A percentile compares a stretch with the other conserved stretches of the same genome.
phyloP scores from a whole-genome alignment of 768 basidiomycete species.

The Mycena chlorophos region DNA sequence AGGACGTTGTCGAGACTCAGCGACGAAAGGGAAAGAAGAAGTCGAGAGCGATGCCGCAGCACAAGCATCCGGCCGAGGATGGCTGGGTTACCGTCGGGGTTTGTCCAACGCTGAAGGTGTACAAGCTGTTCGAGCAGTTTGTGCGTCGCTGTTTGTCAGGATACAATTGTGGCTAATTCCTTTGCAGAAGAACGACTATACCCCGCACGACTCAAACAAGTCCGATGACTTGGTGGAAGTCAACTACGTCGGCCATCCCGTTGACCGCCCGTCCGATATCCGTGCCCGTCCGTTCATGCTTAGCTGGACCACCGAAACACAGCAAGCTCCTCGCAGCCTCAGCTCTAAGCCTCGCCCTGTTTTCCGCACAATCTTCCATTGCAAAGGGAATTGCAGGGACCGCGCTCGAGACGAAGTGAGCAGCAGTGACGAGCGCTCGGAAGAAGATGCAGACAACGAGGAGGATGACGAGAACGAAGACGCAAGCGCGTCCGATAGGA shows the following conservation, averaged over 20 bases:
- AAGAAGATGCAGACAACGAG: background rate
- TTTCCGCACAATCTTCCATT: constrained; percentile 2
- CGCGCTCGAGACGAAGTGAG: background rate
- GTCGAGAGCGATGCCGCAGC: too few species aligned
- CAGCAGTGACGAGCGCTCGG: background rate
- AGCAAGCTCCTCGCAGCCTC: background rate
- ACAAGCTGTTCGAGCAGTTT: too few species aligned
- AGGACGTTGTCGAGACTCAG: too few species aligned
- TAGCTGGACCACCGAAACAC: constrained; percentile 6
- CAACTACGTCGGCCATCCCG: constrained; percentile 4
- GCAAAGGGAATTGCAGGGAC: constrained; percentile 7
- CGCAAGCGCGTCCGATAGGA: too few species aligned
- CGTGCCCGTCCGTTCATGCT: constrained; percentile 5
- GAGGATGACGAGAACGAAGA: background rate
- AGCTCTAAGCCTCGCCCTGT: background rate
- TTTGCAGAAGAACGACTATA: constrained; percentile 13
- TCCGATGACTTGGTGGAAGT: background rate
- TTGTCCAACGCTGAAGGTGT: too few species aligned
- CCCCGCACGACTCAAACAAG: background rate
- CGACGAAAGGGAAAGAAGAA: too few species aligned
- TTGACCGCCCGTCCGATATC: constrained; percentile 11
- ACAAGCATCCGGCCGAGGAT: too few species aligned
- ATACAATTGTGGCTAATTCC: too few species aligned
- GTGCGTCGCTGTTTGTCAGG: too few species aligned
- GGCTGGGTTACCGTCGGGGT: too few species aligned